Conservation (phyloP, 768 basidiomycete species). For the Lentinula lateritia region DNA sequence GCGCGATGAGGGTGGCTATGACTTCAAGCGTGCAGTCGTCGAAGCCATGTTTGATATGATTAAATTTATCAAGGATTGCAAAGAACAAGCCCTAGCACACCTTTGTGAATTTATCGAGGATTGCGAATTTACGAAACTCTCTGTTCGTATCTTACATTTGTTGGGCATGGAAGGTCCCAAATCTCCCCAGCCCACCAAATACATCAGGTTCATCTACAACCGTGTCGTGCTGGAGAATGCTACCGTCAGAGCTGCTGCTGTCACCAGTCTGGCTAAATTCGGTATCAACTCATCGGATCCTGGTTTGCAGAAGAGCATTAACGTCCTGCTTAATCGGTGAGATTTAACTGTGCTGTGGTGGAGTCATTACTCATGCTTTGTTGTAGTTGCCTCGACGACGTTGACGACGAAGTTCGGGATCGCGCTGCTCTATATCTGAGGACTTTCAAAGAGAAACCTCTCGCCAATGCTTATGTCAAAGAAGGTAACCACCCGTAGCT, state of each 20-base stretch:
- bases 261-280: constrained; percentile 92
- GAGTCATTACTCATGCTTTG: neutral
- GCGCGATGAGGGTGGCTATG: constrained; percentile 97
- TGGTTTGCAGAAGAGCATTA: constrained; percentile 77
- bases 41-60: constrained; percentile 99
- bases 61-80: constrained; percentile 92
- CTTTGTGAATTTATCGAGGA: constrained; percentile 99
- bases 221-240: constrained; percentile 98
- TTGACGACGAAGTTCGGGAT: constrained; percentile 98
- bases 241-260: constrained; percentile 94
- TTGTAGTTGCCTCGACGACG: constrained; percentile 88
- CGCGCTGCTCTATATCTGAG: constrained; percentile 93
- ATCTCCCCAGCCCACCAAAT: constrained; percentile 94
- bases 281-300: constrained; percentile 83
- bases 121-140: constrained; percentile 99
- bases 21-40: constrained; percentile 98
- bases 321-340: constrained; percentile 25
- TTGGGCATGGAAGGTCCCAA: constrained; percentile 96
- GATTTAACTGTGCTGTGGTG: neutral
- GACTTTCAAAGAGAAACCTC: constrained; percentile 68
- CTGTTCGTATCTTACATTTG: constrained; percentile 92
- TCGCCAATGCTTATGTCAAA: constrained; percentile 86
- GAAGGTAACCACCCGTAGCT: constrained; percentile 53
- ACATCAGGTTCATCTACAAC: constrained; percentile 99
- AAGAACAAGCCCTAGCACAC: constrained; percentile 96